These are phyloP conservation scores for Poteriospumella lacustris DNA, from an alignment of 108 stramenopile genomes.

Conservation along the genomic window DNA sequence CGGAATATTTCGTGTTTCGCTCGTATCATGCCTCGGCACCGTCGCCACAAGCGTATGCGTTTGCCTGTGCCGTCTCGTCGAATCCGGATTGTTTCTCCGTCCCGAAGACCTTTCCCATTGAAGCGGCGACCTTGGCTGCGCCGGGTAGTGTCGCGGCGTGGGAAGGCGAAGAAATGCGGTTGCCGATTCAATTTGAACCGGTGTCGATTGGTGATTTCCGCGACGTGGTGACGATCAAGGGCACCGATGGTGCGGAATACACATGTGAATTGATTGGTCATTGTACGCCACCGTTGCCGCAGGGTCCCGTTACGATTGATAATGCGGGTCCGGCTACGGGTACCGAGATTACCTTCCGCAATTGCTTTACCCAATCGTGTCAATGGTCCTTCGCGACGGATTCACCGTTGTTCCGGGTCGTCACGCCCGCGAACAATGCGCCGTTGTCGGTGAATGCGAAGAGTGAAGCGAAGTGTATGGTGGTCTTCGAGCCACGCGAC, in stretches of 20 bases:
- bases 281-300: conserved; percentile 52
- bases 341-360: conserved; percentile 48
- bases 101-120: not conserved
- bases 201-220: conserved; percentile 43
- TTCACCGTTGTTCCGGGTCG: conserved; percentile 39
- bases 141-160: conserved; percentile 25
- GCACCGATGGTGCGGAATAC: conserved; percentile 44
- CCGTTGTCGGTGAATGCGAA: conserved; percentile 30
- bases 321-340: not conserved
- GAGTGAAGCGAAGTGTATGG: not conserved
- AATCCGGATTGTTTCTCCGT: conserved; percentile 39
- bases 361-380: conserved; percentile 46
- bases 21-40: no score
- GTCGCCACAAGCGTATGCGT: no score
- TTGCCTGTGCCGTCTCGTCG: conserved; percentile 35
- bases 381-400: conserved; percentile 51
- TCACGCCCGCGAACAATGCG: conserved; percentile 26
- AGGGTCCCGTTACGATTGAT: conserved; percentile 50
- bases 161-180: conserved; percentile 50
- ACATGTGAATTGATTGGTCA: conserved; percentile 42
- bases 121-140: not conserved
- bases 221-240: conserved; percentile 43
- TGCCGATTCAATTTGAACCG: conserved; percentile 56
- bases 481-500: conserved; percentile 19
- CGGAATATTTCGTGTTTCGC: conserved; percentile 48